Base-by-base conservation (phyloP, 768 basidiomycete genomes). In the Chalciporus sphaerocephalus region DNA sequence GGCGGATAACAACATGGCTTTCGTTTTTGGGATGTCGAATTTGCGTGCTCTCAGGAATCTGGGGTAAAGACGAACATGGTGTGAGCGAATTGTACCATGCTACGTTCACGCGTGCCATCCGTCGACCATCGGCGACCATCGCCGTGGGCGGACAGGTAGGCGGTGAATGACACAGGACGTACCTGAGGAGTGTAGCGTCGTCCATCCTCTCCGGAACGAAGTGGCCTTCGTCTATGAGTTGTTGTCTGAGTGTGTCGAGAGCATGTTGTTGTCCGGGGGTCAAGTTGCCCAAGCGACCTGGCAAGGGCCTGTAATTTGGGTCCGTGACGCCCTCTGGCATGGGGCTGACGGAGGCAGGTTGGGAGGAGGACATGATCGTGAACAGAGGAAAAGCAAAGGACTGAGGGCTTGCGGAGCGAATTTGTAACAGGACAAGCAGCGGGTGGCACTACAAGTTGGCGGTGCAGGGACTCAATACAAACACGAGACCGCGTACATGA, bases 1-100 rank as follows among this genome's bases (percentile, higher is more conserved):
- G 42, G 80, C 81, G 32, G 73, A 69, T 47, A 84, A 58, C 54
- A 95, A 69, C 95, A 98, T 99, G 55, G 69, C 68, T 71, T 92
- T 95, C 9, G 92, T 78, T 62, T 81, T 82, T 35, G 62, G 64
- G 8, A 95, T 65, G 69, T 98, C 92, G 54, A 97, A 99, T 68
- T 87, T 93, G 54, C 96, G 77, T 6, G 95, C 96, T 27, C 96
- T 79, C 49, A 97, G 70, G 71, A 95, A 99, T 59, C 93, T 91
- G 50, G 3, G 16, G 21, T 5, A 11, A 2, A n/a, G 3, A 8
- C 35, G 6, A 25, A 27, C 40, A 18, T 20, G 2, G 16, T 34
- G 39, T 32, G 15, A 32, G n/a, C 30, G n/a, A 15, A n/a, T 32
- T n/a, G n/a, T 25, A 11, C 11, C 24, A 11, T 32, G 30, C 30